A percentile compares a stretch with the other conserved stretches of the same genome.
Evolutionary conservation across 805 yeast species (phyloP).

Genomic region (Candida easanensis): DNA sequence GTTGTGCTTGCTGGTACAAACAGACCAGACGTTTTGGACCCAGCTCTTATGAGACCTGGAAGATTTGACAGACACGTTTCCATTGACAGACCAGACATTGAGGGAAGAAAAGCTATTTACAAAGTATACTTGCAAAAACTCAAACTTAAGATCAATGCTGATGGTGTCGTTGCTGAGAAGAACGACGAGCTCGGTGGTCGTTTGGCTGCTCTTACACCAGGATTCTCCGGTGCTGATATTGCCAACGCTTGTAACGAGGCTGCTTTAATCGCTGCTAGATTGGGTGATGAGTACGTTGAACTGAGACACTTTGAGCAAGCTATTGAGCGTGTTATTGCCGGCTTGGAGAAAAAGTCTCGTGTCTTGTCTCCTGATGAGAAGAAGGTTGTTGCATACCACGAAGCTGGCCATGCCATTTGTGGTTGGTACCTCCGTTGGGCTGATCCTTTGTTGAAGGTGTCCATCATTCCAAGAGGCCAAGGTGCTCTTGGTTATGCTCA

Average conservation of each 20-base stretch:
- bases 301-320: slow-evolving; percentile 84
- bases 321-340: slow-evolving; percentile 91
- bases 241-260: slow-evolving; percentile 95
- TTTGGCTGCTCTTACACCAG: slow-evolving; percentile 89
- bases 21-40: slow-evolving; percentile 86
- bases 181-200: slow-evolving; percentile 71
- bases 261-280: slow-evolving; percentile 88
- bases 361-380: slow-evolving; percentile 79
- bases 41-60: slow-evolving; percentile 90
- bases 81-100: slow-evolving; percentile 84
- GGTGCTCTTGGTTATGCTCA: slow-evolving; percentile 97
- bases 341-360: slow-evolving; percentile 83
- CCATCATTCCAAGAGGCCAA: slow-evolving; percentile 91
- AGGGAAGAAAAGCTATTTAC: slow-evolving; percentile 85
- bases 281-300: slow-evolving; percentile 57
- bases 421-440: slow-evolving; percentile 91
- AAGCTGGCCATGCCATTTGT: slow-evolving; percentile 95
- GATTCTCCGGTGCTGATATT: slow-evolving; percentile 94
- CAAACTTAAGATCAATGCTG: slow-evolving; percentile 41
- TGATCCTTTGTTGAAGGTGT: slow-evolving; percentile 89
- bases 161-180: slow-evolving; percentile 39
- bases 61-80: slow-evolving; percentile 88
- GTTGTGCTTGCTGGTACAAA: slow-evolving; percentile 95
- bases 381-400: slow-evolving; percentile 87
- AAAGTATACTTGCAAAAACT: slow-evolving; percentile 72